Percentiles rank a stretch among this genome's conserved stretches.
phyloP scores from a whole-genome alignment of 2,329 filamentous ascomycete species.

The Pseudogymnoascus sp. region DNA sequence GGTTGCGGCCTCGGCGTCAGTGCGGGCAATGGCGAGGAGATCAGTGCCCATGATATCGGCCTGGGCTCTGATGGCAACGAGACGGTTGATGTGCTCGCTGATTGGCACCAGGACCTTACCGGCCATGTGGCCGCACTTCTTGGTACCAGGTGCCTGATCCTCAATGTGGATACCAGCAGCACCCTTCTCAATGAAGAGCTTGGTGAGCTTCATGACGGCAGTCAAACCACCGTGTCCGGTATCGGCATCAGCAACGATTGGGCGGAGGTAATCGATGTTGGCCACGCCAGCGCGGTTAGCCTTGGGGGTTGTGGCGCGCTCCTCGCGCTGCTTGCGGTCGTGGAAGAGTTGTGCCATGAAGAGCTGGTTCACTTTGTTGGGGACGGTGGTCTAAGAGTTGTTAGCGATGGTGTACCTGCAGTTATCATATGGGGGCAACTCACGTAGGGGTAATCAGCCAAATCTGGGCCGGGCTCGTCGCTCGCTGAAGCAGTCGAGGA shows the following conservation, averaged over 20 bases:
- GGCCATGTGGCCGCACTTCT: conserved; percentile 99
- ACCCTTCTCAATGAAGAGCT: conserved; percentile 93
- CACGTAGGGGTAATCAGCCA: conserved; percentile 93
- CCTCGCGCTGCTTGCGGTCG: conserved; percentile 96
- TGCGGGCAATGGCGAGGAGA: conserved; percentile 83
- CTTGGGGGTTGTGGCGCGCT: conserved; percentile 72
- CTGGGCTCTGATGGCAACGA: conserved; percentile 93
- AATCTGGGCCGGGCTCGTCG: conserved; percentile 92
- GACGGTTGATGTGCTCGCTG: conserved; percentile 93
- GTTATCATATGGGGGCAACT: conserved; percentile 26
- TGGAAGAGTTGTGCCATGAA: conserved; percentile 99
- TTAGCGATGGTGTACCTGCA: not conserved
- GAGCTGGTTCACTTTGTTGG: conserved; percentile 94
- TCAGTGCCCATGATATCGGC: conserved; percentile 97
- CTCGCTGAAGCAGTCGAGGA: conserved; percentile 92
- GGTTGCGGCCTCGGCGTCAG: conserved; percentile 94
- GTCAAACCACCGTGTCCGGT: conserved; percentile 95
- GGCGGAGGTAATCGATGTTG: conserved; percentile 88
- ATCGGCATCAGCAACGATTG: conserved; percentile 93
- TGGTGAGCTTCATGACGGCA: conserved; percentile 99
- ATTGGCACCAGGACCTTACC: conserved; percentile 96
- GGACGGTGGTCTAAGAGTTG: conserved; percentile 73
- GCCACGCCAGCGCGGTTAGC: conserved; percentile 61
- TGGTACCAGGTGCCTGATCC: conserved; percentile 94
- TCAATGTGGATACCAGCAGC: conserved; percentile 98